Base-by-base conservation (phyloP, 768 basidiomycete genomes). In the Boletellus ananas region DNA sequence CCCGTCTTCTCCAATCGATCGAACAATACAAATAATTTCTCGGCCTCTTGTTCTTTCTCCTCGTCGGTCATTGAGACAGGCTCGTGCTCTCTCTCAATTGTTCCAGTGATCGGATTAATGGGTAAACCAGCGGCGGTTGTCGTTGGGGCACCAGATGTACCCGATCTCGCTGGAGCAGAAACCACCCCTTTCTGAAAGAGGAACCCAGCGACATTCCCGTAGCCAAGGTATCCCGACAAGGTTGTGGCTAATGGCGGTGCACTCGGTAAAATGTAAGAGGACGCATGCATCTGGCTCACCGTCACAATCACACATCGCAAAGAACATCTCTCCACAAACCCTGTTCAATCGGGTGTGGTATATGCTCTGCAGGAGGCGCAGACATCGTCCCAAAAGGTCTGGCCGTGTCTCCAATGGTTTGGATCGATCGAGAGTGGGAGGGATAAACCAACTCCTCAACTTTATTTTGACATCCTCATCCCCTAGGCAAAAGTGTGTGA, bases 171-270 rank as follows among this genome's bases (percentile, higher is more conserved):
- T 1, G 84, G 87, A 6, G 81, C 78, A 48, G 68, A 77, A 61
- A 88, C 75, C 58, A 98, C 77, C 14, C 93, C 94, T 62, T 93
- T 94, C 64, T 88, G 84, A 73, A 92, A 94, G 21, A 99, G 76
- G 76, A 92, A 89, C 1, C 96, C 96, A 0, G 94, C 92, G 36
- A 94, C 92, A 64, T 94, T 94, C 36, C 95, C 95, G 59, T 99
- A 99, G 7, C 95, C 95, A 45, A 96, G 79, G 38, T 87, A 79
- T 4, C 82, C 78, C n/a, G 82, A 80, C 14, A 98, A 72, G 0
- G 75, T 79, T 6, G 78, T 73, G n/a, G 88, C 92, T 84, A 61
- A 42, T 18, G 17, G 20, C 21, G 12, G 35, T n/a, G 13, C 4
- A 35, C 11, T 53, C 40, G 52, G 42, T 27, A 38, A 13, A 25